Evolutionary conservation across 2,329 filamentous ascomycete species (phyloP).

Genomic region (Onygenales sp.): DNA sequence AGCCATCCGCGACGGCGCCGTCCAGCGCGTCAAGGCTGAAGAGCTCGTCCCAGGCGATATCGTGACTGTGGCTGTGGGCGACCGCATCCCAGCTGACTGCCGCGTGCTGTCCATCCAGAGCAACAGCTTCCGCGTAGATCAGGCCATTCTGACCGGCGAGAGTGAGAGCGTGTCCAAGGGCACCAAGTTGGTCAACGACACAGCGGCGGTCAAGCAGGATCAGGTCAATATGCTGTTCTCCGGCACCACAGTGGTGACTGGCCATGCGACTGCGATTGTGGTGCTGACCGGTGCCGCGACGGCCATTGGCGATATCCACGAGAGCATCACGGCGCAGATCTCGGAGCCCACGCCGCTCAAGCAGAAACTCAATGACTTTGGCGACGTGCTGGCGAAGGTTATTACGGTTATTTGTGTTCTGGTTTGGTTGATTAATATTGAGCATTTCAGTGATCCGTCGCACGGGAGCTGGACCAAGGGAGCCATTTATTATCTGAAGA

Average conservation of each 20-base stretch:
- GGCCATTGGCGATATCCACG: constrained; percentile 96
- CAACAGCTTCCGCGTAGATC: constrained; percentile 95
- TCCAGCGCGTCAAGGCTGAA: constrained; percentile 84
- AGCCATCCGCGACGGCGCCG: constrained; percentile 73
- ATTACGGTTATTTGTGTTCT: constrained; percentile 94
- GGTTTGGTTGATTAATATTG: constrained; percentile 97
- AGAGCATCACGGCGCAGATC: constrained; percentile 96
- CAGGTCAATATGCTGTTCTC: constrained; percentile 98
- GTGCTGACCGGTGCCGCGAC: constrained; percentile 82
- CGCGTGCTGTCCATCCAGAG: constrained; percentile 81
- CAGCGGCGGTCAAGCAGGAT: constrained; percentile 88
- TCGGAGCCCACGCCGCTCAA: constrained; percentile 95
- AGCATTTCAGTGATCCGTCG: constrained; percentile 89
- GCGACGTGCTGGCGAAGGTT: constrained; percentile 90
- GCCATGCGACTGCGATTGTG: constrained; percentile 83
- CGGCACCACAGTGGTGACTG: constrained; percentile 91
- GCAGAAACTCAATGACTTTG: constrained; percentile 98
- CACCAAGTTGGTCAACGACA: constrained; percentile 57
- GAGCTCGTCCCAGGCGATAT: constrained; percentile 93
- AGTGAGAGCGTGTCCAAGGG: constrained; percentile 95
- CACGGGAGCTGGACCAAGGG: constrained; percentile 94
- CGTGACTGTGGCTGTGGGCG: constrained; percentile 76
- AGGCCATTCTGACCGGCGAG: constrained; percentile 94
- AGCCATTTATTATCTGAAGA: constrained; percentile 99
- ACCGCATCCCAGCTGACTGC: constrained; percentile 92